A percentile compares a stretch with the other conserved stretches of the same genome.
Evolutionary conservation across 2,329 filamentous ascomycete species (phyloP).

Genomic region (Fusarium torulosum): DNA sequence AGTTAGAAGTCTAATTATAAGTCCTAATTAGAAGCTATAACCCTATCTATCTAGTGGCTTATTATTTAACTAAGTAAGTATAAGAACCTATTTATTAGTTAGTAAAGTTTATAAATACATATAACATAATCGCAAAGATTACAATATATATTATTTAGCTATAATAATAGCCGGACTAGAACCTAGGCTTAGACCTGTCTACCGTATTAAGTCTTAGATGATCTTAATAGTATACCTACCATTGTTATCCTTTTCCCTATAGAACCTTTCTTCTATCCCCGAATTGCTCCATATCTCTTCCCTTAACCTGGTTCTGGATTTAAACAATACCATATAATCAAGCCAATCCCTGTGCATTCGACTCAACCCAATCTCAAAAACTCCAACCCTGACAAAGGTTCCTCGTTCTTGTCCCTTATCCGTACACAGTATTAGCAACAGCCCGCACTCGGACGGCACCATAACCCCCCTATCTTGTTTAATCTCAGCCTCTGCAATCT

Average conservation of each 20-base stretch:
- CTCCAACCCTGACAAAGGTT: neutral
- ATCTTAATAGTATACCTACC: neutral
- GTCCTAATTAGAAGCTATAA: too few species aligned
- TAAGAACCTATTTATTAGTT: too few species aligned
- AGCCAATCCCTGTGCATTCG: neutral
- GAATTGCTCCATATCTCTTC: neutral
- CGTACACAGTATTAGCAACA: neutral
- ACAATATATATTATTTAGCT: too few species aligned
- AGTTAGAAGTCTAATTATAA: too few species aligned
- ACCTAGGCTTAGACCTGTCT: too few species aligned
- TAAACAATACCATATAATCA: neutral
- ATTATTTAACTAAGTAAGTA: too few species aligned
- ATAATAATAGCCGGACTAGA: too few species aligned
- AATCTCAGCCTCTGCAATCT: conserved; percentile 2
- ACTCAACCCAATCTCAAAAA: conserved; percentile 3
- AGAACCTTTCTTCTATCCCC: neutral
- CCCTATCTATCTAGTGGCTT: too few species aligned
- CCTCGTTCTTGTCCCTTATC: neutral
- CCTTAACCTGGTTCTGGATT: neutral
- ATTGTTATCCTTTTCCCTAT: neutral
- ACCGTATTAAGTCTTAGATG: neutral
- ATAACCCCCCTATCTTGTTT: neutral
- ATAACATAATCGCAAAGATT: too few species aligned
- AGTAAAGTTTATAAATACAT: too few species aligned
- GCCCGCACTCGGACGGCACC: neutral